Conservation (phyloP, 768 basidiomycete genomes). For the Phaeotremella fagi region DNA sequence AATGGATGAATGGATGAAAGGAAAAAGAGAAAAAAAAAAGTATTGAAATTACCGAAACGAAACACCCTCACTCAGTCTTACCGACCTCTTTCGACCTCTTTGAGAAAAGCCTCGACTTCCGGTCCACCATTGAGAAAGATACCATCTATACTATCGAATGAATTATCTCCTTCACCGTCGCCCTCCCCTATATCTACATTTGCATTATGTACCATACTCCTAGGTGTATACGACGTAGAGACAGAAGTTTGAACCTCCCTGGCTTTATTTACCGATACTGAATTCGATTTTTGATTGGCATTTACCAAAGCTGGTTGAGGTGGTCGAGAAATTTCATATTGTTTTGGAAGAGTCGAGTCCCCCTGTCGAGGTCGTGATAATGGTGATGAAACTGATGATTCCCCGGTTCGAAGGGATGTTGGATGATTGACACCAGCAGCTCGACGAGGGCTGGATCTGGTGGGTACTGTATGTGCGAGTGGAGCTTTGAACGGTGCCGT, state of each 20-base stretch:
- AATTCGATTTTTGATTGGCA: neutral
- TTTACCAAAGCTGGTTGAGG: neutral
- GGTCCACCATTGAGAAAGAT: conserved; percentile 22
- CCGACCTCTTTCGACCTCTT: conserved; percentile 11
- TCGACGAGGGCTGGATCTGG: neutral
- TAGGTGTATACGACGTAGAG: neutral
- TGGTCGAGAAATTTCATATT: neutral
- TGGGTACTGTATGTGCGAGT: neutral
- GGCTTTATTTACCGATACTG: neutral
- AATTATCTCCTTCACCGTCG: conserved; percentile 16
- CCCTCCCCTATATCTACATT: conserved; percentile 16
- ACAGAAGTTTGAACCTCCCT: neutral
- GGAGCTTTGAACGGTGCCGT: neutral
- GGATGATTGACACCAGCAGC: neutral
- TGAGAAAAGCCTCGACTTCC: conserved; percentile 21
- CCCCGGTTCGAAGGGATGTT: neutral
- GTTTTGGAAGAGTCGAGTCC: neutral
- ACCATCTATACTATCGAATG: conserved; percentile 26
- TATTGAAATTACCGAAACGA: too few relatives aligned
- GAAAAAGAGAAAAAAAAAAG: too few relatives aligned
- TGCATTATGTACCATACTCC: neutral
- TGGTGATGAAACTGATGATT: neutral
- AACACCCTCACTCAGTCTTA: too few relatives aligned
- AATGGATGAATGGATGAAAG: too few relatives aligned
- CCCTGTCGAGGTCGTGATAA: neutral